These are phyloP conservation scores for Podospora sp. DNA, from an alignment of 495 filamentous ascomycete genomes.

Conservation along the genomic window DNA sequence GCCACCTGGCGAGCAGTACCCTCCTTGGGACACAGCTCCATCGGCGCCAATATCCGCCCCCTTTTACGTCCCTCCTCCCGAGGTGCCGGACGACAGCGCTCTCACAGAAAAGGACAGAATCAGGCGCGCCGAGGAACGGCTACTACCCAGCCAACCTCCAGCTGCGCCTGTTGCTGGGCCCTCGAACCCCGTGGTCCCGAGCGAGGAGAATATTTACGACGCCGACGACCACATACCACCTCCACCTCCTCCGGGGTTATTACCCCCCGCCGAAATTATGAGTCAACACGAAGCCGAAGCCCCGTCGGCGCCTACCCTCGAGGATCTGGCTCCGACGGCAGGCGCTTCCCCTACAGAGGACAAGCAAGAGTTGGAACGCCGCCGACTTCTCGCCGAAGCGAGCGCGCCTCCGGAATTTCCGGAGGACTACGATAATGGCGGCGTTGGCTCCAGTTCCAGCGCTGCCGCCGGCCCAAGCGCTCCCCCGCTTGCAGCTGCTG, in stretches of 20 bases:
- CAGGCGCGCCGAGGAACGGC: slow-evolving; percentile 64
- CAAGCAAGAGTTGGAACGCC: slow-evolving; percentile 83
- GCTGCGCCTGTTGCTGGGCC: slow-evolving; percentile 47
- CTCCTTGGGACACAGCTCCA: slow-evolving; percentile 28
- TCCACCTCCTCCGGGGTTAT: slow-evolving; percentile 10
- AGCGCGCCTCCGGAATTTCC: slow-evolving; percentile 65
- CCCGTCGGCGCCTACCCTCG: slow-evolving; percentile 51
- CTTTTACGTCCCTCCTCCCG: slow-evolving; percentile 56
- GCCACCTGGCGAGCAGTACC: slow-evolving; percentile 22
- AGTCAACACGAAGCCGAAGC: slow-evolving; percentile 20
- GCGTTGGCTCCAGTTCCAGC: slow-evolving; percentile 26
- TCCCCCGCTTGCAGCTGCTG: slow-evolving; percentile 16
- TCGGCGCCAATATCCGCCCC: slow-evolving; percentile 33
- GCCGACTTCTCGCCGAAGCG: slow-evolving; percentile 68
- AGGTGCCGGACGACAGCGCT: slow-evolving; percentile 53
- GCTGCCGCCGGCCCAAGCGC: slow-evolving; percentile 26
- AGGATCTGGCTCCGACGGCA: slow-evolving; percentile 43
- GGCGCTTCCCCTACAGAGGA: slow-evolving; percentile 61
- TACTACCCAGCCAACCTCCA: slow-evolving; percentile 72
- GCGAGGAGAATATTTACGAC: slow-evolving; percentile 43
- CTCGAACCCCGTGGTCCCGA: slow-evolving; percentile 42
- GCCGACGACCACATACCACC: slow-evolving; percentile 29
- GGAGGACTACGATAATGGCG: slow-evolving; percentile 47
- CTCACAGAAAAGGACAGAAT: slow-evolving; percentile 71
- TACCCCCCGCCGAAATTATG: neutral